Evolutionary conservation across 768 basidiomycete species (phyloP).

Genomic region (Amanita rimosa): DNA sequence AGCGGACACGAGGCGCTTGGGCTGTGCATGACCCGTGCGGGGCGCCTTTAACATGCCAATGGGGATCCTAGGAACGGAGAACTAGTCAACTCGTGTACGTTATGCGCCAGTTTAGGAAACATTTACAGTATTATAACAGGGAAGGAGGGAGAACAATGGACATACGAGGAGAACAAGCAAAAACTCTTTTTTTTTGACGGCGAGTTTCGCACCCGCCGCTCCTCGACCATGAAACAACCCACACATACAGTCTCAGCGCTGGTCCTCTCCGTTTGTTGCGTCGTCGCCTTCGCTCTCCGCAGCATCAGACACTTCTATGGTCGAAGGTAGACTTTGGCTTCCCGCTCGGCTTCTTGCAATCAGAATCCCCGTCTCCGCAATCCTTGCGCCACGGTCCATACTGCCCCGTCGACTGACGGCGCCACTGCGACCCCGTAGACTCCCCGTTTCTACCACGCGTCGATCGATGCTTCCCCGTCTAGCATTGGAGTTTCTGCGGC

Average conservation of each 20-base stretch:
- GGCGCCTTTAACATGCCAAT: neutral
- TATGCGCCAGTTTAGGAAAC: slow-evolving; percentile 3
- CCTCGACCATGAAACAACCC: neutral
- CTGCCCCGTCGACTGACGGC: slow-evolving; percentile 44
- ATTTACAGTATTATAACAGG: slow-evolving; percentile 6
- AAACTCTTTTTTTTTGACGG: neutral
- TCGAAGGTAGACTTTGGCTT: slow-evolving; percentile 27
- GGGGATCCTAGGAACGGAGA: neutral
- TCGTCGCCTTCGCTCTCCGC: slow-evolving; percentile 13
- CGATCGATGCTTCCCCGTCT: slow-evolving; percentile 23
- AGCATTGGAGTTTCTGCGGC: slow-evolving; percentile 39
- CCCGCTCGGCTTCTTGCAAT: slow-evolving; percentile 36
- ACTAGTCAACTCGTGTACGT: slow-evolving; percentile 8
- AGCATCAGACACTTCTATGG: slow-evolving; percentile 20
- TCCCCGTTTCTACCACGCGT: slow-evolving; percentile 22
- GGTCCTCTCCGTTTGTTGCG: slow-evolving; percentile 10
- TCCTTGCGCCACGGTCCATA: slow-evolving; percentile 49
- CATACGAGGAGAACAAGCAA: neutral
- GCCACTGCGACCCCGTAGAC: slow-evolving; percentile 21
- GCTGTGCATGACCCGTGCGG: neutral
- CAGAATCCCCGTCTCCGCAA: slow-evolving; percentile 56
- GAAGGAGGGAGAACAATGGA: slow-evolving; percentile 6
- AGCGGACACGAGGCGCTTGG: slow-evolving; percentile 3
- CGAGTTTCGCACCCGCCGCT: neutral
- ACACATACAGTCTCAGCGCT: neutral